Conservation (phyloP, 225 moss, liverwort and hornwort species). For the Bryoerythrophyllum caledonicum region DNA sequence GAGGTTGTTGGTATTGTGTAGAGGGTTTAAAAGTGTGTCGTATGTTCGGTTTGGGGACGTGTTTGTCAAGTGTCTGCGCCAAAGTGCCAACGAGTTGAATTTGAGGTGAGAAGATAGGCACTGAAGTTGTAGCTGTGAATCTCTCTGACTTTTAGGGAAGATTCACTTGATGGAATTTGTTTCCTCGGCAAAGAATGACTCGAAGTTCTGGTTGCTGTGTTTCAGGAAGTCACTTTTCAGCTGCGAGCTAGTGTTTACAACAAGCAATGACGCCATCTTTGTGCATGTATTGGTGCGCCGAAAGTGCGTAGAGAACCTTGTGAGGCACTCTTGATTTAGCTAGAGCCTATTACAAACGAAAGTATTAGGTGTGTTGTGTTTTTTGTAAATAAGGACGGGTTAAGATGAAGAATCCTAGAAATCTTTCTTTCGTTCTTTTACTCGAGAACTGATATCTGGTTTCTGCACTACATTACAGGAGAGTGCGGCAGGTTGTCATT, state of each 20-base stretch:
- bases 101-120: conserved; percentile 30
- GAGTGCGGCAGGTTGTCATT: conserved; percentile 75
- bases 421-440: not conserved
- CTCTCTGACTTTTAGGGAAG: too few relatives aligned
- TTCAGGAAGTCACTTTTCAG: conserved; percentile 89
- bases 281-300: conserved; percentile 93
- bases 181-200: conserved; percentile 3
- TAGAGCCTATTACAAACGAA: conserved; percentile 29
- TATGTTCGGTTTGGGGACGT: conserved; percentile 98
- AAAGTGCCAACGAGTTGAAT: conserved; percentile 76
- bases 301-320: conserved; percentile 90
- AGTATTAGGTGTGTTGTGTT: conserved; percentile 6
- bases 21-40: conserved; percentile 81
- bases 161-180: not conserved
- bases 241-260: conserved; percentile 86
- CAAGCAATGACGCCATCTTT: conserved; percentile 97
- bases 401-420: not conserved
- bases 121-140: too few relatives aligned
- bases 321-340: conserved; percentile 60
- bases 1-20: conserved; percentile 33
- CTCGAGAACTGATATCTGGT: conserved; percentile 34
- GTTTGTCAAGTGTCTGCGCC: conserved; percentile 83
- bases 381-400: not conserved
- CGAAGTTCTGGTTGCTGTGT: conserved; percentile 11
- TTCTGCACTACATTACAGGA: conserved; percentile 62